Conservation (phyloP, 1,284 basidiomycete species). For the Stygiomarasmius scandens region DNA sequence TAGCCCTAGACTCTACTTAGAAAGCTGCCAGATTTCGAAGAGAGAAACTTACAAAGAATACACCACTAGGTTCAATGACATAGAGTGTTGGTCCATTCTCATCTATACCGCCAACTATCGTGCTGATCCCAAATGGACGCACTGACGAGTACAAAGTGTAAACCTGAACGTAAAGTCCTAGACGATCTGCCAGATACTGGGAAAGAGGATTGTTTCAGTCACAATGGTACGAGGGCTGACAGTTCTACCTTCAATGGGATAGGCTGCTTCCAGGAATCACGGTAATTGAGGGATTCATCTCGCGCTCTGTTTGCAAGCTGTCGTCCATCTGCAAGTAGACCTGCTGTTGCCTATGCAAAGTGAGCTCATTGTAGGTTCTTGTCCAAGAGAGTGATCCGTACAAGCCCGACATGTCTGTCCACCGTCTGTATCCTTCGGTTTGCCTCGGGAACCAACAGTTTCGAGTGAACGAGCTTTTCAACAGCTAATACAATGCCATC, state of each 20-base stretch:
- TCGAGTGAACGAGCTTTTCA: constrained; percentile 98
- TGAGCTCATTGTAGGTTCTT: neutral
- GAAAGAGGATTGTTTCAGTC: neutral
- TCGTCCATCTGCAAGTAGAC: constrained; percentile 92
- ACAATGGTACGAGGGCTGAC: constrained; percentile 1
- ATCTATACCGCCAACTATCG: constrained; percentile 90
- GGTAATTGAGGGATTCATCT: constrained; percentile 81
- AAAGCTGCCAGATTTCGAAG: constrained; percentile 1
- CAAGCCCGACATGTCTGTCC: constrained; percentile 92
- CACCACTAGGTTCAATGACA: constrained; percentile 94
- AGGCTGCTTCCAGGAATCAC: constrained; percentile 77
- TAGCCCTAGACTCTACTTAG: constrained; percentile 69
- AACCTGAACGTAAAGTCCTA: constrained; percentile 90
- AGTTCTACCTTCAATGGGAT: constrained; percentile 77
- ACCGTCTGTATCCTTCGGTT: constrained; percentile 94
- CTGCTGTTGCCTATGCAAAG: constrained; percentile 78
- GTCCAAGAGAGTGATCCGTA: constrained; percentile 34
- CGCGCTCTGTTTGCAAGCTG: constrained; percentile 86
- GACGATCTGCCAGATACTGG: constrained; percentile 81
- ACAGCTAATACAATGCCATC: constrained; percentile 95
- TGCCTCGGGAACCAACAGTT: constrained; percentile 91
- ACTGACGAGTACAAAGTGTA: constrained; percentile 99
- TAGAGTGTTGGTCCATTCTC: constrained; percentile 87
- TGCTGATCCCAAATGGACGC: constrained; percentile 94
- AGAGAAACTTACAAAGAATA: constrained; percentile 72